Evolutionary conservation across 306 rosid genomes (phyloP).

Genomic region (Vicia faba): DNA sequence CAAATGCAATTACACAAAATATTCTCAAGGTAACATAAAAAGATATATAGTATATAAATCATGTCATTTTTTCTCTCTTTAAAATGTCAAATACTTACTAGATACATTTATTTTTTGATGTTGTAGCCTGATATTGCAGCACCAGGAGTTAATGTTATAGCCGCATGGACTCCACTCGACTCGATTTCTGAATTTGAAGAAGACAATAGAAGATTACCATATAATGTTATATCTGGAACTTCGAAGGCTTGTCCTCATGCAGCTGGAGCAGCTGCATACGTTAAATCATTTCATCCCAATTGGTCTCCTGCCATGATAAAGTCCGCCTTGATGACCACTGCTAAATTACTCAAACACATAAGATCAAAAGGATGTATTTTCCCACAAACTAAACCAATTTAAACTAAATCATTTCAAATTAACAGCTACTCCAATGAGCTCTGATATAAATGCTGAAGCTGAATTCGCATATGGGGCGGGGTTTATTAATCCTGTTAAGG

Average conservation of each 20-base stretch:
- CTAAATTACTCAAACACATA: constrained; percentile 22
- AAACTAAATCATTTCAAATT: no score
- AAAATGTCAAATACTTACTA: background rate
- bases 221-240: constrained; percentile 37
- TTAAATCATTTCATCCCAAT: constrained; percentile 57
- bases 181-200: background rate
- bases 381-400: no score
- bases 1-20: constrained; percentile 42
- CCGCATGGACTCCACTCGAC: constrained; percentile 39
- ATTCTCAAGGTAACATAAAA: constrained; percentile 50
- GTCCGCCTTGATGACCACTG: constrained; percentile 51
- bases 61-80: no score
- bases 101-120: background rate
- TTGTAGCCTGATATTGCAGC: constrained; percentile 57
- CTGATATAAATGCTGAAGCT: constrained; percentile 32
- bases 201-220: constrained; percentile 31
- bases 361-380: no score
- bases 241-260: constrained; percentile 69
- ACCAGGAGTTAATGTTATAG: constrained; percentile 48
- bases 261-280: constrained; percentile 47
- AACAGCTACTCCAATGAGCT: constrained; percentile 45
- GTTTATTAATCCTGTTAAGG: constrained; percentile 43
- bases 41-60: background rate
- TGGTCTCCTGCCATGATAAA: constrained; percentile 45
- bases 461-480: constrained; percentile 60